Conservation (phyloP, 805 yeast genomes). For the Candida caryicola region DNA sequence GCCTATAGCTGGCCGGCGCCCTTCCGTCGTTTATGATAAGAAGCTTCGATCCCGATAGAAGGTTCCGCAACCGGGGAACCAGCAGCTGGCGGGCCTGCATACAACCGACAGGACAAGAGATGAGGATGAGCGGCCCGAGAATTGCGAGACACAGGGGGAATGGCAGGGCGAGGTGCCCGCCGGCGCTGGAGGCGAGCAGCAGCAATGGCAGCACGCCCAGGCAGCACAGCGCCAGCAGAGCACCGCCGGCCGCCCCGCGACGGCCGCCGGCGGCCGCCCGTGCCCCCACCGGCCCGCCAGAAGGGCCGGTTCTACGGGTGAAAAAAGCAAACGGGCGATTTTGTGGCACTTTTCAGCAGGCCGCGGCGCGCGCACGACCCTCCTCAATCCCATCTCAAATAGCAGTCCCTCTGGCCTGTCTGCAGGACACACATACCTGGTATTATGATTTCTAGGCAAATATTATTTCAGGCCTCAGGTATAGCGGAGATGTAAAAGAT, state of each 20-base stretch:
- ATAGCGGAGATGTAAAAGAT: constrained; percentile 1
- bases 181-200: too few species aligned
- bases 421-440: constrained; percentile 1
- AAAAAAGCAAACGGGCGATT: neutral
- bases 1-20: too few species aligned
- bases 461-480: neutral
- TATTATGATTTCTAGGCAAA: neutral
- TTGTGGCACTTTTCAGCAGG: neutral
- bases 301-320: neutral
- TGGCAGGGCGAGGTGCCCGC: too few species aligned
- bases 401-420: constrained; percentile 1
- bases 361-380: constrained; percentile 1
- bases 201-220: too few species aligned
- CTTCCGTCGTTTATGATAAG: too few species aligned
- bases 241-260: too few species aligned
- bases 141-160: too few species aligned
- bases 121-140: neutral
- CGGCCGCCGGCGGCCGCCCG: neutral
- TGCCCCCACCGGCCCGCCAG: neutral
- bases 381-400: neutral
- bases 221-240: too few species aligned
- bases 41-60: too few species aligned
- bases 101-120: neutral
- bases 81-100: neutral
- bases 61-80: neutral